These are phyloP conservation scores for Thecaphora thlaspeos DNA, from an alignment of 1,284 basidiomycete species.

Conservation along the genomic window DNA sequence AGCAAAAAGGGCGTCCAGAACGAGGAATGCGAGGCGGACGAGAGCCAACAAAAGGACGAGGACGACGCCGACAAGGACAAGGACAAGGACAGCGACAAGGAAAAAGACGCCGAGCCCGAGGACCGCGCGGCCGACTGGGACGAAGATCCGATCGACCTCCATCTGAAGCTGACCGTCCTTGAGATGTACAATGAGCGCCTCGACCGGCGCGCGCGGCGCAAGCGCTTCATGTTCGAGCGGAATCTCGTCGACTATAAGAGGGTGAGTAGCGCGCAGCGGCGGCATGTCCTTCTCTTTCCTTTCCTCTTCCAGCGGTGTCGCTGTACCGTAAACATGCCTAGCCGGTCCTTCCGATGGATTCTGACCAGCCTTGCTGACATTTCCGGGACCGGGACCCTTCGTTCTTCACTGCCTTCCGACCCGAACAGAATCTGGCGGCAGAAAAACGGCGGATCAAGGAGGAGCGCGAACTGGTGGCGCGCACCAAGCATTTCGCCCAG, in stretches of 20 bases:
- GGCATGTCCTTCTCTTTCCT: no score
- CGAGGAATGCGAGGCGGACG: constrained; percentile 13
- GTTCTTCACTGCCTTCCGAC: no score
- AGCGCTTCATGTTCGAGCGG: constrained; percentile 88
- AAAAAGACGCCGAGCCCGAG: constrained; percentile 38
- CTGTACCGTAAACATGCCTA: no score
- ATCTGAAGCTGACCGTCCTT: constrained; percentile 83
- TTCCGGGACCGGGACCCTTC: no score
- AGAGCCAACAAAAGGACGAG: constrained; percentile 14
- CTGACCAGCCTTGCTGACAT: no score
- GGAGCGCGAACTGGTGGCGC: constrained; percentile 83
- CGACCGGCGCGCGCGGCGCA: constrained; percentile 81
- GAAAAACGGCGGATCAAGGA: constrained; percentile 89
- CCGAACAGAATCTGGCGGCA: constrained; percentile 73
- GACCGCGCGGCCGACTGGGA: constrained; percentile 62
- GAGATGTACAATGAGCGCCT: constrained; percentile 91
- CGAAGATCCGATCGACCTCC: constrained; percentile 76
- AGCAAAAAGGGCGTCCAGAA: constrained; percentile 41
- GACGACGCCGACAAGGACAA: constrained; percentile 38
- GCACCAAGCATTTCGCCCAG: constrained; percentile 86
- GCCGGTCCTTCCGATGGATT: no score
- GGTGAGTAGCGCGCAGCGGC: constrained; percentile 65
- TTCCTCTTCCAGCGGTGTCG: no score
- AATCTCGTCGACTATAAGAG: constrained; percentile 91
- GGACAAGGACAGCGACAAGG: constrained; percentile 35